These are phyloP conservation scores for Aspergillus ostianus DNA, from an alignment of 495 filamentous ascomycete species.

Conservation along the genomic window DNA sequence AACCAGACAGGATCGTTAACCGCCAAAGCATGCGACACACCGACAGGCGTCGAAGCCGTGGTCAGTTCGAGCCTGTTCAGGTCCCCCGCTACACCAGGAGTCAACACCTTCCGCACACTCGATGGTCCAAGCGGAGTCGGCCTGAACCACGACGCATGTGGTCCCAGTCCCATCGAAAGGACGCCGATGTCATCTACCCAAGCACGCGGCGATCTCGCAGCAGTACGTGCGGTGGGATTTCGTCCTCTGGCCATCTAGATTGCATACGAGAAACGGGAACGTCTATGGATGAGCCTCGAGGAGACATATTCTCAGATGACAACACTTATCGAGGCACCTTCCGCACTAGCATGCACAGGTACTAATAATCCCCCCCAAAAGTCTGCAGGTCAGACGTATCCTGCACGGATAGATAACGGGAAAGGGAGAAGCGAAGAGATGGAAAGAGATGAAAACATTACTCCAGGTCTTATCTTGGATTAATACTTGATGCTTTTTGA, in stretches of 20 bases:
- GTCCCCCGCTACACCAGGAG: constrained; percentile 31
- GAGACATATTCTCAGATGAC: constrained; percentile 23
- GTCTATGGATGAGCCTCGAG: constrained; percentile 28
- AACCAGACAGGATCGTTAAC: constrained; percentile 7
- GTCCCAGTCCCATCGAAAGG: constrained; percentile 28
- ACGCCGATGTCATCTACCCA: constrained; percentile 36
- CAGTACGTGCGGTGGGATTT: constrained; percentile 30
- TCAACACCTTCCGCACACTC: constrained; percentile 25
- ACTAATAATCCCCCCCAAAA: constrained; percentile 8
- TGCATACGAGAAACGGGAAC: constrained; percentile 36
- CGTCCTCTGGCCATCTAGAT: constrained; percentile 25
- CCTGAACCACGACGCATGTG: constrained; percentile 25
- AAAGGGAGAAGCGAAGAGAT: neutral
- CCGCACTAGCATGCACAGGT: constrained; percentile 32
- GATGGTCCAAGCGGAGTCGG: constrained; percentile 22
- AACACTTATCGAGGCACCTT: constrained; percentile 37
- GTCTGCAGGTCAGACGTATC: constrained; percentile 11
- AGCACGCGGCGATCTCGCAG: constrained; percentile 40
- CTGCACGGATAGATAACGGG: neutral
- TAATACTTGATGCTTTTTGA: neutral
- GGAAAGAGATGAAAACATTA: neutral
- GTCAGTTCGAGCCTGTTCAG: constrained; percentile 30
- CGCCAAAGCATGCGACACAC: constrained; percentile 13
- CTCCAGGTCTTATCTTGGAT: neutral
- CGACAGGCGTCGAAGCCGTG: constrained; percentile 20